Base-by-base conservation (phyloP, 1,139 yeast genomes). In the Oligophagozyma castellii region DNA sequence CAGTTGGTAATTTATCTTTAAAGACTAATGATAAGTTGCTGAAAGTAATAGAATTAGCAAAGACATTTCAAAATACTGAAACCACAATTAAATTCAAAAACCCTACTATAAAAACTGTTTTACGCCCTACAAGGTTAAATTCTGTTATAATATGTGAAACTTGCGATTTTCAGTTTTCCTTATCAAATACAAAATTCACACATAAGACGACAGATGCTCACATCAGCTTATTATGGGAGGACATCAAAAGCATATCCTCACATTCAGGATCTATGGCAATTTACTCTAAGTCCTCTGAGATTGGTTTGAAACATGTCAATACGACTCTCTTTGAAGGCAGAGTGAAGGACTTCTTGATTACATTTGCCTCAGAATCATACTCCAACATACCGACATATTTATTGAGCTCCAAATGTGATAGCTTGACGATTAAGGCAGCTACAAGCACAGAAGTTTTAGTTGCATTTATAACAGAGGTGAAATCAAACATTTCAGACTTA, bases 181-280 rank as follows among this genome's bases (percentile, higher is more conserved):
- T 42, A 14, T 56, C 51, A 15, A 41, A 49, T 5, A 37, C 53
- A 3, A 36, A 51, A 8, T 24, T 48, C 1, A 36, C 44, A 12
- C 35, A 46, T 4, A 43, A 48, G 1, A 37, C 45, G 4, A 34
- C 45, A 13, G 53, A 46, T 16, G 43, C 56, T 7, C 59, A 55
- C 26, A 16, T 39, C 3, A 43, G 47, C 26, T 14, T 41, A 16
- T 26, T 41, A 16, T 31, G 38, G 23, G 49, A 43, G 23, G 38
- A 39, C 22, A 34, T 42, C 1, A 39, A 34, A 21, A 46, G 43
- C 18, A 34, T 38, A 5, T 36, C 41, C 5, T 33, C 39, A 2
- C 40, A 43, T 6, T 42, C 50, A 8, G 36, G 40, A 2, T 46
- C 51, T 2, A 16, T 38, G 5, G 41, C 42, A 8, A 26, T 42